Evolutionary conservation across 2,329 filamentous ascomycete species (phyloP).

Genomic region (Neofusicoccum laricinum): DNA sequence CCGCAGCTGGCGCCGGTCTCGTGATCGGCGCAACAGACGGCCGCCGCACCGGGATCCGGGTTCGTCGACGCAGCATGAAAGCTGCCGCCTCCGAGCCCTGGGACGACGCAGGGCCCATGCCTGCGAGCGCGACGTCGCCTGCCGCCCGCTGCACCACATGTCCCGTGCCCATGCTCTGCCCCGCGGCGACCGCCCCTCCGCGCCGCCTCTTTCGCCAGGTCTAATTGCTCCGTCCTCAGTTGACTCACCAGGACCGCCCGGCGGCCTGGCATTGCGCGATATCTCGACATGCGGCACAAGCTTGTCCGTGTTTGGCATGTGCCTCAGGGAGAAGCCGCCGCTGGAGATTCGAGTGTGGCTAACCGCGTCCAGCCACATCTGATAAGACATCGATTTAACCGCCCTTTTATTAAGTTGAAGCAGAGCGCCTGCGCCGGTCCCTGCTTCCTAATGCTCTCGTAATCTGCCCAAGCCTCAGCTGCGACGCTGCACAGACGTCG

Average conservation of each 20-base stretch:
- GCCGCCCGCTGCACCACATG: neutral
- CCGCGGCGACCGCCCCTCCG: neutral
- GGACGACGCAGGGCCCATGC: neutral
- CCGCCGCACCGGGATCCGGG: neutral
- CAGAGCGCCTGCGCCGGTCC: neutral
- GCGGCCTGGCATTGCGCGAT: neutral
- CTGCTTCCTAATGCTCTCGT: conserved; percentile 5
- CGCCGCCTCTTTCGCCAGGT: neutral
- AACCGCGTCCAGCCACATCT: neutral
- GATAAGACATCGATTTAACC: conserved; percentile 2
- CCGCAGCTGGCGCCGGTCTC: neutral
- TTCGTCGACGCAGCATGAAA: neutral
- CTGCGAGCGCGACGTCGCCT: neutral
- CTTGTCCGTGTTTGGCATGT: neutral
- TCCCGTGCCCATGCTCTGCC: neutral
- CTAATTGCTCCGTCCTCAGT: neutral
- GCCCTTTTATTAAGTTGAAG: conserved; percentile 2
- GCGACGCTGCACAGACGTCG: neutral
- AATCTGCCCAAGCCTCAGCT: neutral
- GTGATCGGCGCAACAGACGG: neutral
- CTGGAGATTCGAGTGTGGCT: neutral
- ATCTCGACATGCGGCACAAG: neutral
- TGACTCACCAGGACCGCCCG: neutral
- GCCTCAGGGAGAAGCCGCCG: neutral
- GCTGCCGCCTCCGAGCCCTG: neutral